These are phyloP conservation scores for Capsicum pubescens DNA, from an alignment of 257 asterid genomes.

Conservation along the genomic window DNA sequence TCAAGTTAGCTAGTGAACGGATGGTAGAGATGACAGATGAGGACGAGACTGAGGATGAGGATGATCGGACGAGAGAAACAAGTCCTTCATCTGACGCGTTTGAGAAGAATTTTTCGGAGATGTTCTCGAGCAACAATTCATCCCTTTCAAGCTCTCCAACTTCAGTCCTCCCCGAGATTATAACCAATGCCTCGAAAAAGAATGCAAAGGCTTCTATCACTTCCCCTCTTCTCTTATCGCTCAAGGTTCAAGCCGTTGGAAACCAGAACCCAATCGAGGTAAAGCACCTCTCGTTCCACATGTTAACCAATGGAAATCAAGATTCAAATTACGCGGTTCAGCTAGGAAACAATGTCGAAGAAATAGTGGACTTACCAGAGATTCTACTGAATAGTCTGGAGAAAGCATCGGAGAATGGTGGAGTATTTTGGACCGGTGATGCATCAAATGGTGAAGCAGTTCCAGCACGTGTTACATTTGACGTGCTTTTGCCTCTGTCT, in stretches of 20 bases:
- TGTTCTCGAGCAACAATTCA: constrained; percentile 42
- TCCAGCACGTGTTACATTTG: too few relatives aligned
- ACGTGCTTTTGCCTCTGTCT: too few relatives aligned
- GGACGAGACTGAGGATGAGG: constrained; percentile 38
- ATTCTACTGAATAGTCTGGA: constrained; percentile 27
- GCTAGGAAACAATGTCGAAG: constrained; percentile 31
- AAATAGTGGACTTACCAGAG: constrained; percentile 35
- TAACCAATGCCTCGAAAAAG: constrained; percentile 38
- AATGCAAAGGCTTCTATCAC: constrained; percentile 47
- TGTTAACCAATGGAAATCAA: constrained; percentile 60
- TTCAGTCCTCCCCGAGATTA: constrained; percentile 64
- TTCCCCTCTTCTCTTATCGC: constrained; percentile 59
- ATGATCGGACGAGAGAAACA: constrained; percentile 50
- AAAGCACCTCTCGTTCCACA: constrained; percentile 73
- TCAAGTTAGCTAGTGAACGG: constrained; percentile 65
- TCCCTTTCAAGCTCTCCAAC: constrained; percentile 72
- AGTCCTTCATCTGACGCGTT: constrained; percentile 54
- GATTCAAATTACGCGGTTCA: constrained; percentile 45
- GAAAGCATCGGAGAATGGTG: constrained; percentile 30
- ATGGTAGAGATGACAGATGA: constrained; percentile 64
- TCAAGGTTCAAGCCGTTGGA: constrained; percentile 66
- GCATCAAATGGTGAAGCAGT: constrained; percentile 24
- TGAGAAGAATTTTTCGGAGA: constrained; percentile 49
- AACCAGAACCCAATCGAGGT: constrained; percentile 75
- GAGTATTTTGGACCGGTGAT: constrained; percentile 32